These are phyloP conservation scores for Suillus subluteus DNA, from an alignment of 768 basidiomycete species.

Conservation along the genomic window DNA sequence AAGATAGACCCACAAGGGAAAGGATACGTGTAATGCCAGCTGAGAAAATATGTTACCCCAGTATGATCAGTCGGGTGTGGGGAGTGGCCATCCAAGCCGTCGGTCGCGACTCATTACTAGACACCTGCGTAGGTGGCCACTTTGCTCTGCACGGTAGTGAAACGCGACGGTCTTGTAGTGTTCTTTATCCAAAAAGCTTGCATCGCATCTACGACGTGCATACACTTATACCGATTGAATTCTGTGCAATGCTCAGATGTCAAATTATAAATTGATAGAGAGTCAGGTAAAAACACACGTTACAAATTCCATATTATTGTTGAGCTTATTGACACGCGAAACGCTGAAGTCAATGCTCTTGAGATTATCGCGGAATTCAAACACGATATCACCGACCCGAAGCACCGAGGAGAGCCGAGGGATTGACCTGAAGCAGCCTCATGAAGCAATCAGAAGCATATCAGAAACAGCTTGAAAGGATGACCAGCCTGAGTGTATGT, in stretches of 20 bases:
- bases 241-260: background rate
- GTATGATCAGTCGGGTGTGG: background rate
- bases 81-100: background rate
- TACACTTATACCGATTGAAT: background rate
- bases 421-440: constrained; percentile 72
- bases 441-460: constrained; percentile 6
- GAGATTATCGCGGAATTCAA: constrained; percentile 86
- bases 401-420: background rate
- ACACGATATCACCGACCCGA: constrained; percentile 76
- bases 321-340: constrained; percentile 89
- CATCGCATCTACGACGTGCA: background rate
- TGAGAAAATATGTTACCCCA: background rate
- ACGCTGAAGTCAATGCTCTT: constrained; percentile 97
- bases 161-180: background rate
- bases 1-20: background rate
- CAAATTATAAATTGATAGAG: background rate
- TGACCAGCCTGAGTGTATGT: constrained; percentile 1
- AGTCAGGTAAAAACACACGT: constrained; percentile 51
- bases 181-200: background rate
- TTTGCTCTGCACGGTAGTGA: background rate
- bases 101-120: background rate
- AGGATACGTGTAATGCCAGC: background rate
- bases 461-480: constrained; percentile 10
- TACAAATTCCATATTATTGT: constrained; percentile 59
- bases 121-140: background rate